Base-by-base conservation (phyloP, 108 stramenopile genomes). In the Nannochloropsis oceanica region DNA sequence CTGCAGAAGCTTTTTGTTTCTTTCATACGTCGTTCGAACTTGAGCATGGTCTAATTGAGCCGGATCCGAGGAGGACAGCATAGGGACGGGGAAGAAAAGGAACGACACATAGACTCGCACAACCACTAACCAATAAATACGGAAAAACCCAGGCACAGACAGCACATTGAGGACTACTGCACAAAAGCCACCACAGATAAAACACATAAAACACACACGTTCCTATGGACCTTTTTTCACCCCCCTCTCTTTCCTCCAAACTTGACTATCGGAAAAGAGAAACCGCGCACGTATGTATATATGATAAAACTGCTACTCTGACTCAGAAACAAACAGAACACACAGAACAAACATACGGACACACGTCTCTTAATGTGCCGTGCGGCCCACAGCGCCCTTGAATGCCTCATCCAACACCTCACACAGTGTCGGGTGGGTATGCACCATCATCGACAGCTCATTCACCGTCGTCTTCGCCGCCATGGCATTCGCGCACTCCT, bases 341-440 rank as follows among this genome's bases (percentile, higher is more conserved):
- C 34, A 73, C 59, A n/a, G 22, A 3, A 73, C n/a, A 73, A 1
- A 73, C 59, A 73, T 0, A 73, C 18, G 8, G 5, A 3, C 22
- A n/a, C 59, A 73, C n/a, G 20, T 43, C 44, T 5, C 81, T 93
- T 93, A 98, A 91, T 98, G 97, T 26, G 95, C 90, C 12, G 94
- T 91, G 95, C 97, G 96, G 81, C 98, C 98, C 80, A 97, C 97
- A 25, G 97, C 97, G 44, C 96, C 96, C 94, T 99, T 99, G 94
- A 99, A 97, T 12, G 98, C 96, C 89, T 96, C 98, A 87, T 99
- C 98, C 89, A 99, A 91, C 18, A 99, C 98, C 89, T 99, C 98
- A 84, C 94, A 96, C 27, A 99, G 92, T 25, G 97, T 99, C 44
- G 97, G 98, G 91, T 99, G 98, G 18, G 98, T 99, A 91, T 98